Conservation (phyloP, 176 grass and related monocot species). For the Chloris gayana region DNA sequence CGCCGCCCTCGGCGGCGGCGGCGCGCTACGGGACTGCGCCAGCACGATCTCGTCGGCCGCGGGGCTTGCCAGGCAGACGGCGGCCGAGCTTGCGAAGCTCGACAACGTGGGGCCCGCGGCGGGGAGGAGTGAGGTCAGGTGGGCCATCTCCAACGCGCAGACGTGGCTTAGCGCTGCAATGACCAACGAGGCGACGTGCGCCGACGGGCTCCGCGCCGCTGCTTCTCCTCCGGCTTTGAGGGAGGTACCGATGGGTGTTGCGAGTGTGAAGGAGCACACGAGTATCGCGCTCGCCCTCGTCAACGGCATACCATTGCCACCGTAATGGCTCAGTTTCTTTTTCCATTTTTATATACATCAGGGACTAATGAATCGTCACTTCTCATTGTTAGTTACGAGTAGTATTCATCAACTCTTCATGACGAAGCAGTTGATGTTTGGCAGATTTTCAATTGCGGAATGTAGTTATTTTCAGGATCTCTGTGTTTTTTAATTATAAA, state of each 20-base stretch:
- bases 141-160: slow-evolving; percentile 61
- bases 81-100: slow-evolving; percentile 27
- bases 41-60: slow-evolving; percentile 39
- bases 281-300: slow-evolving; percentile 62
- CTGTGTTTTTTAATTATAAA: too few relatives aligned
- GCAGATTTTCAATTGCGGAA: too few relatives aligned
- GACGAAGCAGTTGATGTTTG: too few relatives aligned
- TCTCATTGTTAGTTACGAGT: too few relatives aligned
- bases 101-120: slow-evolving; percentile 3
- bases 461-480: too few relatives aligned
- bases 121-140: slow-evolving; percentile 34
- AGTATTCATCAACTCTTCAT: too few relatives aligned
- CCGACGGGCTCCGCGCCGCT: slow-evolving; percentile 31
- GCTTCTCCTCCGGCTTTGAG: background rate
- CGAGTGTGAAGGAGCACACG: slow-evolving; percentile 40
- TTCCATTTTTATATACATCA: too few relatives aligned
- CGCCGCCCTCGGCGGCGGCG: background rate
- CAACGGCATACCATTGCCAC: slow-evolving; percentile 33
- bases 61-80: slow-evolving; percentile 30
- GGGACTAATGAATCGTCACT: too few relatives aligned
- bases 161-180: slow-evolving; percentile 77
- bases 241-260: slow-evolving; percentile 36
- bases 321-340: background rate
- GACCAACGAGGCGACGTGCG: slow-evolving; percentile 62
- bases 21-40: slow-evolving; percentile 45